These are phyloP conservation scores for Sutorius eximius DNA, from an alignment of 1,284 basidiomycete genomes.

Conservation along the genomic window DNA sequence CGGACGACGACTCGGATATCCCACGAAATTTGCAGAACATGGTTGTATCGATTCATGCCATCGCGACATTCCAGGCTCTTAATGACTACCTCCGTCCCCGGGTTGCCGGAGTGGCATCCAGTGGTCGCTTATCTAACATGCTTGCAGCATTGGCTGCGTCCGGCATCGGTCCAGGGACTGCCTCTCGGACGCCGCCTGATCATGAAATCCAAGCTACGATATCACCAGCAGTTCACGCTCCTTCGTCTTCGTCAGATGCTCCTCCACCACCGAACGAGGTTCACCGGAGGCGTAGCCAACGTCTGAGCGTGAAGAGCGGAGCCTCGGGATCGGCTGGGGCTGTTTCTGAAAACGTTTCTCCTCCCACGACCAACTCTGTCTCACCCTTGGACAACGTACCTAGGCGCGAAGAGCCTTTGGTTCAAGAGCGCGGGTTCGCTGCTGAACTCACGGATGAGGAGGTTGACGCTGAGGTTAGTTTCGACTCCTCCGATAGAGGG, in stretches of 20 bases:
- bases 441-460: slow-evolving; percentile 81
- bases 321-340: slow-evolving; percentile 22
- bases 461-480: slow-evolving; percentile 64
- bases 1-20: slow-evolving; percentile 83
- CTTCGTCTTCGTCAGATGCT: slow-evolving; percentile 25
- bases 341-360: slow-evolving; percentile 27
- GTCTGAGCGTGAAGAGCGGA: slow-evolving; percentile 73
- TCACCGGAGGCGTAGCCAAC: slow-evolving; percentile 74
- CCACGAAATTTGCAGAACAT: slow-evolving; percentile 85
- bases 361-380: slow-evolving; percentile 16
- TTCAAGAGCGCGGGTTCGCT: slow-evolving; percentile 63
- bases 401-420: slow-evolving; percentile 48
- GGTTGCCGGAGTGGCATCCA: slow-evolving; percentile 72
- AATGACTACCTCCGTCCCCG: slow-evolving; percentile 93
- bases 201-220: slow-evolving; percentile 25
- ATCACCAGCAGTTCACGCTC: slow-evolving; percentile 33
- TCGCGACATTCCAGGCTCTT: slow-evolving; percentile 93
- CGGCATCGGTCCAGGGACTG: slow-evolving; percentile 53
- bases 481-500: neutral
- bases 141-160: slow-evolving; percentile 86
- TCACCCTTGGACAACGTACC: slow-evolving; percentile 20
- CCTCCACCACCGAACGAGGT: slow-evolving; percentile 39
- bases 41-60: slow-evolving; percentile 93
- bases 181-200: slow-evolving; percentile 25
- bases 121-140: slow-evolving; percentile 80